Evolutionary conservation across 441 rosid species (phyloP).

Genomic region (Sinapis alba): DNA sequence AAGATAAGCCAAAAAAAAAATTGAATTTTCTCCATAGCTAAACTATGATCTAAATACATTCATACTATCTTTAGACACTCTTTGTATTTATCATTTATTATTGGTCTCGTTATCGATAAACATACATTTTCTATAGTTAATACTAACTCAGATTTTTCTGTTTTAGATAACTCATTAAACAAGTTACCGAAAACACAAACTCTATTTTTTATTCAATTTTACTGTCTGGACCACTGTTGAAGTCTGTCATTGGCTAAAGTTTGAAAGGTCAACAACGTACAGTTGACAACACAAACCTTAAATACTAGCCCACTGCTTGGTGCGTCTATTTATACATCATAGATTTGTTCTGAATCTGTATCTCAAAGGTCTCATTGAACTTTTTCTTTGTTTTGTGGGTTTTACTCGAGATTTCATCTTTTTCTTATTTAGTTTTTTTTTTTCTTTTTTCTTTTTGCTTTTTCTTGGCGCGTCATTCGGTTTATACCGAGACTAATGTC

Average conservation of each 20-base stretch:
- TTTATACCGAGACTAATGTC: neutral
- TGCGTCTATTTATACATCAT: neutral
- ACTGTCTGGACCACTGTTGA: neutral
- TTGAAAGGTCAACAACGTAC: neutral
- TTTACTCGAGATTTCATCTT: neutral
- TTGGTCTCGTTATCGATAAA: too few species aligned
- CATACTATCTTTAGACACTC: too few species aligned
- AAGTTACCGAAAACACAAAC: too few species aligned
- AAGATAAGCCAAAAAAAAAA: too few species aligned
- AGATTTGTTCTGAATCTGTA: neutral
- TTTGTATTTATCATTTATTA: too few species aligned
- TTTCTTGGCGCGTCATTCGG: neutral
- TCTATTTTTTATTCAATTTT: too few species aligned
- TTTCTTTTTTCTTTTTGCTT: neutral
- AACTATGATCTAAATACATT: too few species aligned
- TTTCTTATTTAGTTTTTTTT: neutral
- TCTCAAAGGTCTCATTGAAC: neutral
- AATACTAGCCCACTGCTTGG: neutral
- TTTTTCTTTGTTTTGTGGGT: neutral
- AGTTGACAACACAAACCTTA: too few species aligned
- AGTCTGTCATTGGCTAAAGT: neutral
- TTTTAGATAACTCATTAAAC: too few species aligned
- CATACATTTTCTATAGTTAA: too few species aligned
- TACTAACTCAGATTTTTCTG: too few species aligned
- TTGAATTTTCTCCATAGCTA: too few species aligned